Percentiles rank a stretch among this genome's conserved stretches.
Conservation (phyloP, 345 rosid genomes). For the Brassica juncea region DNA sequence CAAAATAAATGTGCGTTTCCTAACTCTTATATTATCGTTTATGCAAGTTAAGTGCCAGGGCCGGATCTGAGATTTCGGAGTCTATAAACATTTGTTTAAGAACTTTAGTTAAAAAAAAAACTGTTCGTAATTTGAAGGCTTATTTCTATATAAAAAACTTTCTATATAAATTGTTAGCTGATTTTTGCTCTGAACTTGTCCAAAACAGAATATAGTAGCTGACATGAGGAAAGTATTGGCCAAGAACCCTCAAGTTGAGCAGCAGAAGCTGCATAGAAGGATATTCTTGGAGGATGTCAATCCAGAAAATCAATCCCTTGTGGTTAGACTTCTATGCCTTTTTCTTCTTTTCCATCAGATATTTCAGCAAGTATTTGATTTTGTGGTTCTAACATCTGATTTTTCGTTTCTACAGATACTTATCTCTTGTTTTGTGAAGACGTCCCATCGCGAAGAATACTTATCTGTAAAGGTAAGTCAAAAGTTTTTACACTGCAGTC, state of each 20-base stretch:
- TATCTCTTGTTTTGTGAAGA: not conserved
- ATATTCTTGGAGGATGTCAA: slow-evolving; percentile 67
- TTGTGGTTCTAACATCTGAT: not conserved
- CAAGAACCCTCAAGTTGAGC: slow-evolving; percentile 88
- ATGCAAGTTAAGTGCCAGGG: not conserved
- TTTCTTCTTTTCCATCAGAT: too few species aligned
- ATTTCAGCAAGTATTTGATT: too few species aligned
- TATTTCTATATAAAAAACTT: too few species aligned
- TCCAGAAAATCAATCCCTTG: slow-evolving; percentile 76
- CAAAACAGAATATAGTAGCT: slow-evolving; percentile 66
- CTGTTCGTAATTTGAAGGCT: too few species aligned
- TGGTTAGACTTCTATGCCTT: slow-evolving; percentile 23
- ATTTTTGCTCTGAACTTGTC: slow-evolving; percentile 6
- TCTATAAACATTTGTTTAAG: too few species aligned
- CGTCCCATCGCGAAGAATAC: not conserved
- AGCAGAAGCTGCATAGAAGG: slow-evolving; percentile 81
- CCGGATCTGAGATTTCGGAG: too few species aligned
- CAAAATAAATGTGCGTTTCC: slow-evolving; percentile 58
- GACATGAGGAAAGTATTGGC: slow-evolving; percentile 90
- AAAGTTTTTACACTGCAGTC: not conserved
- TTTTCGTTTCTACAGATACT: not conserved
- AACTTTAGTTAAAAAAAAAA: too few species aligned
- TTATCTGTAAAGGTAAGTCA: not conserved
- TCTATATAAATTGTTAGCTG: not conserved
- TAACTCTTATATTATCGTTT: not conserved